Evolutionary conservation across 768 basidiomycete genomes (phyloP).

Genomic region (Tricholoma furcatifolium): DNA sequence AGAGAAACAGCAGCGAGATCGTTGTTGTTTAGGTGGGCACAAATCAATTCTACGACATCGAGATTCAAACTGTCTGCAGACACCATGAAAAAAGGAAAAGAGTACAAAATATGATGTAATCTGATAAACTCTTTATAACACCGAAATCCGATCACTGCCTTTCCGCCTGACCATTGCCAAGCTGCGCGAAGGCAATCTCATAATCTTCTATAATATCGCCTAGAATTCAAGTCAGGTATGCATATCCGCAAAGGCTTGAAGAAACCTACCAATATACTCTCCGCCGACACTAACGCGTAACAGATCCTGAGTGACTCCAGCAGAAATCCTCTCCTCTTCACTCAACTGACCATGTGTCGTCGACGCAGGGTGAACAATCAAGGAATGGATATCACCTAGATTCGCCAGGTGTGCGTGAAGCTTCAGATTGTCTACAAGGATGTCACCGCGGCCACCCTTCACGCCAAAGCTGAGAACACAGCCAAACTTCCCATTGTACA

Average conservation of each 20-base stretch:
- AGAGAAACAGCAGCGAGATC: slow-evolving; percentile 63
- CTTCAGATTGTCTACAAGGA: slow-evolving; percentile 37
- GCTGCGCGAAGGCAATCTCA: slow-evolving; percentile 9
- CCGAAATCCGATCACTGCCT: not conserved
- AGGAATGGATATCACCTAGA: slow-evolving; percentile 52
- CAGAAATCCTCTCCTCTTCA: slow-evolving; percentile 43
- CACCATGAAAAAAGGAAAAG: slow-evolving; percentile 41
- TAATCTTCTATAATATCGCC: slow-evolving; percentile 15
- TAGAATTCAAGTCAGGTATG: not conserved
- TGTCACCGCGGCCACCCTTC: slow-evolving; percentile 37
- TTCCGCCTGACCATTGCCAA: not conserved
- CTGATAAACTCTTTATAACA: not conserved
- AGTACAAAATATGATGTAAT: not conserved
- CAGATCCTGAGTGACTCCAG: slow-evolving; percentile 57
- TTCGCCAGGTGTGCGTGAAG: slow-evolving; percentile 36
- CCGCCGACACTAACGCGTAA: slow-evolving; percentile 44
- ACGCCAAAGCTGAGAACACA: slow-evolving; percentile 67
- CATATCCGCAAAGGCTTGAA: too few relatives aligned
- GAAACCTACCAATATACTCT: slow-evolving; percentile 12
- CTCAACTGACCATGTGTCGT: slow-evolving; percentile 62
- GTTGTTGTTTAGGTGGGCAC: slow-evolving; percentile 46
- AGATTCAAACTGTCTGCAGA: slow-evolving; percentile 66
- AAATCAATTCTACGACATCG: slow-evolving; percentile 74
- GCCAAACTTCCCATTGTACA: slow-evolving; percentile 50
- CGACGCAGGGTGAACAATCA: slow-evolving; percentile 59